Conservation (phyloP, 2,329 filamentous ascomycete genomes). For the Ploettnerulaceae sp. region DNA sequence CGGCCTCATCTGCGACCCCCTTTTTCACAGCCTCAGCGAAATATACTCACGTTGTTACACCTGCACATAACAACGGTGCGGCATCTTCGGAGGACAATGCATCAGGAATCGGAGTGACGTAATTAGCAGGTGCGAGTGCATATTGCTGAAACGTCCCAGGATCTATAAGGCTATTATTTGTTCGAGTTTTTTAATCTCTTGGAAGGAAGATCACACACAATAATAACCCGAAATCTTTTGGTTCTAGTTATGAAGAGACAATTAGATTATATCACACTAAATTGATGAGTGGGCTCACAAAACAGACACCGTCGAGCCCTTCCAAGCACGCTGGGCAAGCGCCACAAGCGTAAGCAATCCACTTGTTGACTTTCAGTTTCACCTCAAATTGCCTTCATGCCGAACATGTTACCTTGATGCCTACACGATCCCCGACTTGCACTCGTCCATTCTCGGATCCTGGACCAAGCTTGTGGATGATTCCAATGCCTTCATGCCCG, state of each 20-base stretch:
- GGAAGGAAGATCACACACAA: conserved; percentile 33
- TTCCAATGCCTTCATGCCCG: conserved; percentile 65
- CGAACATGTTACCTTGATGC: conserved; percentile 52
- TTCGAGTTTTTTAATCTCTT: background rate
- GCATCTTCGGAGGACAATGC: conserved; percentile 53
- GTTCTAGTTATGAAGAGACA: conserved; percentile 33
- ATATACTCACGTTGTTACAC: conserved; percentile 49
- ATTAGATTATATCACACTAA: background rate
- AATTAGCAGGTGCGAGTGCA: conserved; percentile 56
- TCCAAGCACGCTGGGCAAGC: conserved; percentile 48
- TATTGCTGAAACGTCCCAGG: conserved; percentile 67
- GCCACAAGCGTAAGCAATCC: conserved; percentile 50
- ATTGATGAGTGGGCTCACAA: conserved; percentile 43
- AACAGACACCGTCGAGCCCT: conserved; percentile 59
- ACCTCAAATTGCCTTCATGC: conserved; percentile 1
- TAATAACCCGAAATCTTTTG: conserved; percentile 61
- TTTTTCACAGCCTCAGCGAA: conserved; percentile 5
- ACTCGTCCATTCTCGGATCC: conserved; percentile 50
- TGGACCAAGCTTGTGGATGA: conserved; percentile 60
- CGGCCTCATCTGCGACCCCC: conserved; percentile 23
- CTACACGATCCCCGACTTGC: conserved; percentile 63
- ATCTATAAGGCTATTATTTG: conserved; percentile 17
- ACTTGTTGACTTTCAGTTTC: conserved; percentile 37
- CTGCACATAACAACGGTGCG: conserved; percentile 64
- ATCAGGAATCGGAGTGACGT: conserved; percentile 66